These are phyloP conservation scores for Wickerhamiella pararugosa DNA, from an alignment of 1,139 yeast genomes.

Conservation along the genomic window DNA sequence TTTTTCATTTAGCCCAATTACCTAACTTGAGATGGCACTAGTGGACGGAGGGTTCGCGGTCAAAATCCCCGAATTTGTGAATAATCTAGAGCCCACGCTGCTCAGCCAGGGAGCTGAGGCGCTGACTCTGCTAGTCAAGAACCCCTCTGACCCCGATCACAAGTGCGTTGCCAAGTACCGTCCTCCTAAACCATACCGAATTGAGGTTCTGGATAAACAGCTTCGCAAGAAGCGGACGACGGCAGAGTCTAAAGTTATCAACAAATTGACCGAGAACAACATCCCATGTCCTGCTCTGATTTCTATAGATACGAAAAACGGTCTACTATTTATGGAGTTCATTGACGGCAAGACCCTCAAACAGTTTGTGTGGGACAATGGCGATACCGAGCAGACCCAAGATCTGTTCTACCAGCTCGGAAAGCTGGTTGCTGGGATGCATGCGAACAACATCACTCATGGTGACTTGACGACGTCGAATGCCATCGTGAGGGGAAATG, in stretches of 20 bases:
- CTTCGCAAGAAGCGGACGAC: conserved; percentile 69
- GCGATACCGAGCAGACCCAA: conserved; percentile 8
- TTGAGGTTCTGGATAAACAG: conserved; percentile 60
- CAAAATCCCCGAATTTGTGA: conserved; percentile 11
- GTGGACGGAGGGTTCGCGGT: conserved; percentile 9
- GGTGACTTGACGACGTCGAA: conserved; percentile 94
- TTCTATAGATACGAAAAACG: conserved; percentile 60
- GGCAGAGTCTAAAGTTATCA: conserved; percentile 69
- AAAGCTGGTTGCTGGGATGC: conserved; percentile 51
- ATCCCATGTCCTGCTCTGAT: conserved; percentile 55
- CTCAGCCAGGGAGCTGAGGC: conserved; percentile 19
- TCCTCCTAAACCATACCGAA: conserved; percentile 82
- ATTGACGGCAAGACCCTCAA: conserved; percentile 32
- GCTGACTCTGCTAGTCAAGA: conserved; percentile 12
- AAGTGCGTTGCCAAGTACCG: conserved; percentile 63
- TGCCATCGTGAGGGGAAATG: conserved; percentile 36
- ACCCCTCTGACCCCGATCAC: conserved; percentile 6
- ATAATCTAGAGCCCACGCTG: conserved; percentile 9
- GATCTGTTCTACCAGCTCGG: conserved; percentile 33
- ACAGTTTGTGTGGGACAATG: conserved; percentile 25
- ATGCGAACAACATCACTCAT: conserved; percentile 66
- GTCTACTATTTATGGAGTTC: conserved; percentile 80
- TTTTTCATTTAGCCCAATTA: not conserved
- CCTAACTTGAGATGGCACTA: not conserved
- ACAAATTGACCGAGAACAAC: conserved; percentile 40